These are phyloP conservation scores for Saturnispora gosingensis DNA, from an alignment of 805 yeast species.

Conservation along the genomic window DNA sequence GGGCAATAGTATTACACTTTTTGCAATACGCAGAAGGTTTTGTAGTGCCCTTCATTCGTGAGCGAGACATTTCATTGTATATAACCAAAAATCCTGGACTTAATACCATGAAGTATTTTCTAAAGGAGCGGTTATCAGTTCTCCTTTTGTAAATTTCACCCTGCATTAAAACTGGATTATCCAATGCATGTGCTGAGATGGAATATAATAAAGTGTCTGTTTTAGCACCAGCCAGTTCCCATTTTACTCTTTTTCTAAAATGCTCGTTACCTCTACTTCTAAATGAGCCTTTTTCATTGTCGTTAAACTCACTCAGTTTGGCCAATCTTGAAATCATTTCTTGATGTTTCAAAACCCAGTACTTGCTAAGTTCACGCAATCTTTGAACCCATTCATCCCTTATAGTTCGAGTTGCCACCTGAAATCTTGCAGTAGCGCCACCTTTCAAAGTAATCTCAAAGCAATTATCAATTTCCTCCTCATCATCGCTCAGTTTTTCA, in stretches of 20 bases:
- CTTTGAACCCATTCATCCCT: constrained; percentile 63
- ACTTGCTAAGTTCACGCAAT: constrained; percentile 35
- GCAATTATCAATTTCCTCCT: constrained; percentile 32
- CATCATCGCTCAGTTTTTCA: background rate
- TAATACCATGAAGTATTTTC: constrained; percentile 49
- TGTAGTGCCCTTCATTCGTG: constrained; percentile 33
- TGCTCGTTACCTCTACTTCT: constrained; percentile 34
- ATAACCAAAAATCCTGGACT: constrained; percentile 62
- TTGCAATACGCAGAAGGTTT: constrained; percentile 40
- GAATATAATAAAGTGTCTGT: constrained; percentile 48
- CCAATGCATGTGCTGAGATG: constrained; percentile 48
- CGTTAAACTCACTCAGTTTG: constrained; percentile 37
- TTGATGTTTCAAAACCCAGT: constrained; percentile 47
- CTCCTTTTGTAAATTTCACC: constrained; percentile 66
- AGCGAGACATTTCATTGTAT: constrained; percentile 42
- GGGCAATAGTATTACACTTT: constrained; percentile 49
- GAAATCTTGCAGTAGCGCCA: constrained; percentile 39
- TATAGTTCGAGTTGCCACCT: constrained; percentile 40
- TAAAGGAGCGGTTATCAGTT: constrained; percentile 59
- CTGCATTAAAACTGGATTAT: constrained; percentile 48
- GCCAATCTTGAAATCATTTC: constrained; percentile 34
- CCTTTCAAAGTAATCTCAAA: constrained; percentile 43
- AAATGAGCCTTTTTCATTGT: constrained; percentile 44
- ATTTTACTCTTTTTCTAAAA: constrained; percentile 24
- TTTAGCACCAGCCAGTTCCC: constrained; percentile 44